Evolutionary conservation across 306 rosid species (phyloP).

Genomic region (Quercus cerris): DNA sequence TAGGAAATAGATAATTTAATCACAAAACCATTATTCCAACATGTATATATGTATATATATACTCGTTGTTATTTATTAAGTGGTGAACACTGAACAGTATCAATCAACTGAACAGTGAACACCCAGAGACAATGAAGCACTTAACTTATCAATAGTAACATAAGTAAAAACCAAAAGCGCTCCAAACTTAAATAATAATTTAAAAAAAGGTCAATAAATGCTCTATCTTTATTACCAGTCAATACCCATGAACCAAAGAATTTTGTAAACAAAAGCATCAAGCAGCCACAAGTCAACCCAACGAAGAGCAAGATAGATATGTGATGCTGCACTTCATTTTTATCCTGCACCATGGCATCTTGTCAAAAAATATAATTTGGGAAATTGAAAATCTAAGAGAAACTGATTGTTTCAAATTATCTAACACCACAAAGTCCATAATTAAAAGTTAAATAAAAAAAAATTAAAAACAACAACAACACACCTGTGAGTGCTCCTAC

Average conservation of each 20-base stretch:
- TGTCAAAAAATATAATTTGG: conserved; percentile 10
- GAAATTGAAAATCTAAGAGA: not conserved
- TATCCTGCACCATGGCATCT: conserved; percentile 53
- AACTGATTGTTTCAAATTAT: not conserved
- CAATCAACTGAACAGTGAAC: not conserved
- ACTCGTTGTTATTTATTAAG: conserved; percentile 15
- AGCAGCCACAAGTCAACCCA: conserved; percentile 72
- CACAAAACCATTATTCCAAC: too few relatives aligned
- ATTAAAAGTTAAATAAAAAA: not conserved
- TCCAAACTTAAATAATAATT: too few relatives aligned
- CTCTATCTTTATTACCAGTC: conserved; percentile 49
- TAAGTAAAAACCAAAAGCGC: not conserved
- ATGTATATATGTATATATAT: not conserved
- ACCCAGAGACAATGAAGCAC: not conserved
- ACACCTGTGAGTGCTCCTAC: not conserved
- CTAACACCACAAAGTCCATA: not conserved
- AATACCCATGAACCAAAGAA: conserved; percentile 67
- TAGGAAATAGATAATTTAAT: too few relatives aligned
- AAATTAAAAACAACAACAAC: too few relatives aligned
- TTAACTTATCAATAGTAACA: not conserved
- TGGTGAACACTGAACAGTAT: not conserved
- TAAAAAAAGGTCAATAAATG: too few relatives aligned
- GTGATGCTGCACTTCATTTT: conserved; percentile 78
- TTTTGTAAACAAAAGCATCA: conserved; percentile 69
- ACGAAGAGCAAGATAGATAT: conserved; percentile 67